Conservation (phyloP, 257 asterid species). For the Penstemon newberryi region DNA sequence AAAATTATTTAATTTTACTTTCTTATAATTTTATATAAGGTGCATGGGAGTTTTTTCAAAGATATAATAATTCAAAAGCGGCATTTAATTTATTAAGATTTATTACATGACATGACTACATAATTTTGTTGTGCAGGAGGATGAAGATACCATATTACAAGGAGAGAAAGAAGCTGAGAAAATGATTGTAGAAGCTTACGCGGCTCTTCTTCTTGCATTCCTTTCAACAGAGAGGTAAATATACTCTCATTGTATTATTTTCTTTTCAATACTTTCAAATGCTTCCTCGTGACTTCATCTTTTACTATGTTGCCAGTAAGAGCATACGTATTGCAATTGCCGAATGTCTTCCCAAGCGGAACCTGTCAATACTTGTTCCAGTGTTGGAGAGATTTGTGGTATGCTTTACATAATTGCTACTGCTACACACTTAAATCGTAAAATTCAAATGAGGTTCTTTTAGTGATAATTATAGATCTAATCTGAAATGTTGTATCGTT, state of each 20-base stretch:
- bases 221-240: slow-evolving; percentile 91
- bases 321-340: slow-evolving; percentile 61
- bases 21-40: neutral
- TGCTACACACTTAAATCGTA: neutral
- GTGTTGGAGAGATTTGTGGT: slow-evolving; percentile 98
- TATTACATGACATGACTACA: neutral
- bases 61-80: no score
- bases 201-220: slow-evolving; percentile 97
- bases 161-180: slow-evolving; percentile 97
- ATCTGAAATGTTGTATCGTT: no score
- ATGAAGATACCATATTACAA: slow-evolving; percentile 73
- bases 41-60: neutral
- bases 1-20: neutral
- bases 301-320: slow-evolving; percentile 50
- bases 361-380: slow-evolving; percentile 70
- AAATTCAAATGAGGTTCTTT: no score
- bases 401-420: slow-evolving; percentile 33
- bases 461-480: no score
- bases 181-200: slow-evolving; percentile 94
- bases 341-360: slow-evolving; percentile 66
- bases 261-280: slow-evolving; percentile 11
- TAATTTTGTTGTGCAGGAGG: slow-evolving; percentile 58
- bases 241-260: neutral
- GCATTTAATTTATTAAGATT: neutral
- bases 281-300: slow-evolving; percentile 3